Percentiles rank a stretch among this genome's conserved stretches.
These are phyloP conservation scores for Peronosclerospora sorghi DNA, from an alignment of 352 stramenopile species.

Conservation along the genomic window DNA sequence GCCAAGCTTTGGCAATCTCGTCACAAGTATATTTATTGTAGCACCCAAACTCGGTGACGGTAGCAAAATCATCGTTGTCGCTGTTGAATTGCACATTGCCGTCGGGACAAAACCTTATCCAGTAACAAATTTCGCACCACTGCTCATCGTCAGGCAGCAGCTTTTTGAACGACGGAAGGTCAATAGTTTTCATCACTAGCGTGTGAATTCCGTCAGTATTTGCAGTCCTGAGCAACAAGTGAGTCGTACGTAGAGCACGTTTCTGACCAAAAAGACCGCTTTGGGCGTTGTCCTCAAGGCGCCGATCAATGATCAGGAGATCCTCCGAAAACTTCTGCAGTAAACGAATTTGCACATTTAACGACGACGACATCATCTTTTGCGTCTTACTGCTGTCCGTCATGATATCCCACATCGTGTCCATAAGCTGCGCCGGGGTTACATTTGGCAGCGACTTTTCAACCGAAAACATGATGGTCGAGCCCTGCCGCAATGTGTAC, in stretches of 20 bases:
- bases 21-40: conserved; percentile 41
- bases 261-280: conserved; percentile 13
- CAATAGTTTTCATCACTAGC: conserved; percentile 53
- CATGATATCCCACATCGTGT: conserved; percentile 29
- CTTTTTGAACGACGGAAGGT: conserved; percentile 33
- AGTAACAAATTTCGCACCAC: conserved; percentile 65
- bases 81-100: conserved; percentile 1
- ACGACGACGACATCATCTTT: conserved; percentile 22
- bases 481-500: conserved; percentile 22
- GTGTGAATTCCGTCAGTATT: conserved; percentile 20
- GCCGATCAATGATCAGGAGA: conserved; percentile 36
- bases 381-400: conserved; percentile 23
- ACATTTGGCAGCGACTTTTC: conserved; percentile 29
- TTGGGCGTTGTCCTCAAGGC: conserved; percentile 21
- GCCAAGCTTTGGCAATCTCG: conserved; percentile 32
- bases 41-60: conserved; percentile 31
- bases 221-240: conserved; percentile 27
- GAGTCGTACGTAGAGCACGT: conserved; percentile 37
- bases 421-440: conserved; percentile 15
- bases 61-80: not conserved
- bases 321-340: conserved; percentile 36
- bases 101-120: conserved; percentile 27
- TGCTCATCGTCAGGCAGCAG: conserved; percentile 28
- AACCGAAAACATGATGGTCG: conserved; percentile 40
- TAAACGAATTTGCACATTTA: conserved; percentile 29